A percentile compares a stretch with the other conserved stretches of the same genome.
Conservation (phyloP, 371 early-diverging fungal genomes). For the Astathelohania contejeani region DNA sequence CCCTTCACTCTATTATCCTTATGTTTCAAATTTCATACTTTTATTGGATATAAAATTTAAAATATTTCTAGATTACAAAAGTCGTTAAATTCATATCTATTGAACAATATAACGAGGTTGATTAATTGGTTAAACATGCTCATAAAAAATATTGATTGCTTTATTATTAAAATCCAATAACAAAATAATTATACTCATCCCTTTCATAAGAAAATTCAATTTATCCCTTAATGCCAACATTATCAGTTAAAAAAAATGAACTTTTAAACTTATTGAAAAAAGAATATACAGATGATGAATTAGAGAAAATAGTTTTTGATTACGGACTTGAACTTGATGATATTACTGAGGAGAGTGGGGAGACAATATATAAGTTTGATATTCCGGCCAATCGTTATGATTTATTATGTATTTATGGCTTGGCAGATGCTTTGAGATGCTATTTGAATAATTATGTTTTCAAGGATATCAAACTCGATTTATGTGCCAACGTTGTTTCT, state of each 20-base stretch:
- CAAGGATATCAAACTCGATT: neutral
- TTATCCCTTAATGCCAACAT: conserved; percentile 6
- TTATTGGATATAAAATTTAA: too few species aligned
- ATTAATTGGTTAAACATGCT: too few species aligned
- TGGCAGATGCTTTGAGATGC: conserved; percentile 65
- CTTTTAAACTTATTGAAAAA: conserved; percentile 10
- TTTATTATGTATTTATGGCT: conserved; percentile 71
- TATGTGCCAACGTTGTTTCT: conserved; percentile 1
- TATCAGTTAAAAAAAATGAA: neutral
- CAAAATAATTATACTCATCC: too few species aligned
- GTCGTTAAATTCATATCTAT: too few species aligned
- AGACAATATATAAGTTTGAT: conserved; percentile 79
- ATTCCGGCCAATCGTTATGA: conserved; percentile 92
- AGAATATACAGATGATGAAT: conserved; percentile 56
- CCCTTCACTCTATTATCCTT: too few species aligned
- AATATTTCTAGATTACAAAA: too few species aligned
- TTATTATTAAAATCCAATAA: too few species aligned
- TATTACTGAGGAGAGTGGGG: conserved; percentile 58
- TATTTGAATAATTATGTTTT: conserved; percentile 37
- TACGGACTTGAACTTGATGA: conserved; percentile 98
- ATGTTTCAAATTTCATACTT: too few species aligned
- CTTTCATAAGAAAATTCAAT: too few species aligned
- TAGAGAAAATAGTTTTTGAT: conserved; percentile 90
- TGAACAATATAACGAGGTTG: too few species aligned
- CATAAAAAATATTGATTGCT: too few species aligned